Percentiles rank a stretch among this genome's conserved stretches.
Evolutionary conservation across 1,139 yeast species (phyloP).

Genomic region (Lodderomyces margitis): DNA sequence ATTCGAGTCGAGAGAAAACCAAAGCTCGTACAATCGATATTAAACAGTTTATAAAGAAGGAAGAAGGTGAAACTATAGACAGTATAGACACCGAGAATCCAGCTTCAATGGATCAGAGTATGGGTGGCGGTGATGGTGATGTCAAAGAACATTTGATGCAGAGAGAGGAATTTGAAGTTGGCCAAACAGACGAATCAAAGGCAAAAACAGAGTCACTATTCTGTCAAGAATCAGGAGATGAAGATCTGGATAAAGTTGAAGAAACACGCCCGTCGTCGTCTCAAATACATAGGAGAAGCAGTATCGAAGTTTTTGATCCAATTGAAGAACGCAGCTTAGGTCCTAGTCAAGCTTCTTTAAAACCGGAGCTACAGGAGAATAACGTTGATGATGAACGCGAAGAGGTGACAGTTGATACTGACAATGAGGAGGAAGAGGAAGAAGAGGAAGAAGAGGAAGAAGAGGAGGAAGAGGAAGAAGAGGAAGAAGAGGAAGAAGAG

Average conservation of each 20-base stretch:
- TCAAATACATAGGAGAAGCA: background rate
- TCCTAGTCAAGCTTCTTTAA: background rate
- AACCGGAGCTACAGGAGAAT: background rate
- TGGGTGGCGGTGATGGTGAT: background rate
- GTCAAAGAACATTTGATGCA: background rate
- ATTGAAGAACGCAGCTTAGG: background rate
- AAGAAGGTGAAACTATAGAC: background rate
- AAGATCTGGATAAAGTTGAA: background rate
- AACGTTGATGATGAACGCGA: background rate
- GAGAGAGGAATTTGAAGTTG: background rate
- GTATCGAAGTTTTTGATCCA: background rate
- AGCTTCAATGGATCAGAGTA: background rate
- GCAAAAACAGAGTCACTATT: background rate
- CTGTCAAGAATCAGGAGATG: slow-evolving; percentile 1
- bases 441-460: slow-evolving; percentile 2
- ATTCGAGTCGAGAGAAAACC: background rate
- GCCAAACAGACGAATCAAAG: background rate
- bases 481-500: slow-evolving; percentile 10
- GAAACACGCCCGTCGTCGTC: background rate
- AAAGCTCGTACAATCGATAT: background rate
- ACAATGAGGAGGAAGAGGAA: slow-evolving; percentile 3
- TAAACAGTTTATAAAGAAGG: background rate
- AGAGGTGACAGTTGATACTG: slow-evolving; percentile 2
- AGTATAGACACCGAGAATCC: background rate
- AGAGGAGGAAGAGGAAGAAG: background rate